These are phyloP conservation scores for Perkinsus olseni DNA, from an alignment of 169 alveolate genomes.

Conservation along the genomic window DNA sequence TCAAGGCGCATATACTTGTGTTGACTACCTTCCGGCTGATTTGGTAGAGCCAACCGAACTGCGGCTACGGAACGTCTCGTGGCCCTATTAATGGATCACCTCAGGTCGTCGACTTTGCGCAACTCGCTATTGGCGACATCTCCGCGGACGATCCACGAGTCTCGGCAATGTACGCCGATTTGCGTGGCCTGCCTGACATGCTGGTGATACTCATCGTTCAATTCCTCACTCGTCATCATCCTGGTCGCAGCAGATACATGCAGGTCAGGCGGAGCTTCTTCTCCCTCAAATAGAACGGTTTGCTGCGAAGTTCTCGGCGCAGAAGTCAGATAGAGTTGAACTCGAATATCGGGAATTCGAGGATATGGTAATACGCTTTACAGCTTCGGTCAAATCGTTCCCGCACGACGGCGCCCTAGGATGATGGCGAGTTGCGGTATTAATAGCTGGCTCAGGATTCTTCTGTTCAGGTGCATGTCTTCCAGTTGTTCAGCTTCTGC, in stretches of 20 bases:
- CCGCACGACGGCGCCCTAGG: too few species aligned
- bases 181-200: not conserved
- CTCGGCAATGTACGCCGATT: not conserved
- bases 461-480: not conserved
- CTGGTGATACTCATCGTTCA: not conserved
- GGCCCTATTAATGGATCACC: too few species aligned
- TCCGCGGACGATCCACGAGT: not conserved
- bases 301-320: not conserved
- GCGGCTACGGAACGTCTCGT: too few species aligned
- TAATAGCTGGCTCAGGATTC: not conserved
- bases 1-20: not conserved
- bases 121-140: not conserved
- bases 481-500: not conserved
- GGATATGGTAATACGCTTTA: not conserved
- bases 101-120: not conserved
- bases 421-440: too few species aligned
- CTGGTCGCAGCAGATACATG: not conserved
- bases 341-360: not conserved
- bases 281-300: not conserved
- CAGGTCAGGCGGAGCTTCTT: not conserved
- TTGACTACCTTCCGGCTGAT: not conserved
- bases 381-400: too few species aligned
- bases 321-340: not conserved
- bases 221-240: not conserved
- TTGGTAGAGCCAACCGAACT: not conserved